Evolutionary conservation across 1,139 yeast species (phyloP), one percentile per base, ranked within the genome.

Genomic region (Geotrichum aggregatum): DNA sequence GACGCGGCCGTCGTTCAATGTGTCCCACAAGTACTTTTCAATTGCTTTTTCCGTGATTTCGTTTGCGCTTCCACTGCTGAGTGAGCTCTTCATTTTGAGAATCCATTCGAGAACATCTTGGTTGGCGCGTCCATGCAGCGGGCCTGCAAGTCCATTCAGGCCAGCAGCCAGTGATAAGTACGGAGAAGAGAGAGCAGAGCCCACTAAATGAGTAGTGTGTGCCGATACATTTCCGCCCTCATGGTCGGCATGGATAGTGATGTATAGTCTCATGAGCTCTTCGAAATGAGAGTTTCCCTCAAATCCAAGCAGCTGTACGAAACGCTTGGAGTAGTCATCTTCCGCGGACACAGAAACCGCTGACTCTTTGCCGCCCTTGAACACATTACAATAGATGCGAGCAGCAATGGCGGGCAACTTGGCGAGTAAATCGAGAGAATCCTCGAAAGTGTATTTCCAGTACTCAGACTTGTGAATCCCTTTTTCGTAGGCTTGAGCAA

Each of bases 171-270:
- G 82, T 52, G 96, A 87, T 66, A 91, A 79, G 82, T 78, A 89
- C 69, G 98, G 98, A 55, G 96, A 89, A 40, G 96, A 84, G 66
- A 91, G 80, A 55, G 98, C 97, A 43, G 96, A 87, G 67, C 97
- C 98, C 61, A 91, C 98, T 74, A 91, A 79, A 76, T 91, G 96
- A 66, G 98, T 91, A 70, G 98, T 84, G 79, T 91, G 98, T 56
- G 98, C 98, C 58, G 96, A 87, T 61, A 91, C 98, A 72, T 91
- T 91, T 75, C 98, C 98, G 77, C 98, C 98, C 78, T 91, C 98
- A 78, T 91, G 98, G 74, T 91, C 98, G 56, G 95, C 85, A 81
- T 91, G 98, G 74, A 91, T 86, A 66, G 97, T 87, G 71, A 91
- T 79, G 82, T 91, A 91, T 69, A 91, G 80, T 79, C 98, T 87